Evolutionary conservation across 2,329 filamentous ascomycete species (phyloP).

Genomic region (Penicillium vulpinum): DNA sequence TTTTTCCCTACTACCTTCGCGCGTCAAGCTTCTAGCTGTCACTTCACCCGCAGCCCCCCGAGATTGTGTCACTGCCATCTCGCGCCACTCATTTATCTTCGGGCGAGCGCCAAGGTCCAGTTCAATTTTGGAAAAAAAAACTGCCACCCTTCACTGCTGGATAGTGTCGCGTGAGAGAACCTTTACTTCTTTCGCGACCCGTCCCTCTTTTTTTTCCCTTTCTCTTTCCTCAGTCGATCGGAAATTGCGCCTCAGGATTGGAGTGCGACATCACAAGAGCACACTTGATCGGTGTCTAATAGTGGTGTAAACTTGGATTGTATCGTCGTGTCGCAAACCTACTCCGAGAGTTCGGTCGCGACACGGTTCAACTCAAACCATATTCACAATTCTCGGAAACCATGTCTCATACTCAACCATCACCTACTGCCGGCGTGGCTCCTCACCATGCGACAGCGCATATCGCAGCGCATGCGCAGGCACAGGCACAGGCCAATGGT

Average conservation of each 20-base stretch:
- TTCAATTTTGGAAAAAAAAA: slow-evolving; percentile 3
- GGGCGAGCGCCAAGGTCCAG: slow-evolving; percentile 2
- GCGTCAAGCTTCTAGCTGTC: slow-evolving; percentile 8
- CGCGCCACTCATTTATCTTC: slow-evolving; percentile 7
- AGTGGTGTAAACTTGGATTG: slow-evolving; percentile 20
- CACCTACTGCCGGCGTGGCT: slow-evolving; percentile 72
- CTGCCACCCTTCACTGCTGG: slow-evolving; percentile 4
- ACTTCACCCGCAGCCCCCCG: slow-evolving; percentile 7
- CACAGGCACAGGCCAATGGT: slow-evolving; percentile 41
- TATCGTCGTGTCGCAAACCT: slow-evolving; percentile 36
- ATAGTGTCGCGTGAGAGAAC: slow-evolving; percentile 12
- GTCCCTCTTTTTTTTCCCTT: background rate
- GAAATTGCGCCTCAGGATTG: background rate
- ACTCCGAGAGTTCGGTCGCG: slow-evolving; percentile 15
- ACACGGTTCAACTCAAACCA: slow-evolving; percentile 20
- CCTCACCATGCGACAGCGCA: slow-evolving; percentile 54
- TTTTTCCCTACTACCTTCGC: slow-evolving; percentile 5
- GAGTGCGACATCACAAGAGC: background rate
- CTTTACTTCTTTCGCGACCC: background rate
- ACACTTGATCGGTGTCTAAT: background rate
- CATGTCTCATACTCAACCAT: slow-evolving; percentile 79
- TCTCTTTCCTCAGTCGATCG: background rate
- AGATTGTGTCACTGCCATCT: slow-evolving; percentile 7
- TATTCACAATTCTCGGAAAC: slow-evolving; percentile 18
- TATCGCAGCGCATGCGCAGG: slow-evolving; percentile 30